Evolutionary conservation across 1,139 yeast genomes (phyloP).

Genomic region (Candida buenavistaensis): DNA sequence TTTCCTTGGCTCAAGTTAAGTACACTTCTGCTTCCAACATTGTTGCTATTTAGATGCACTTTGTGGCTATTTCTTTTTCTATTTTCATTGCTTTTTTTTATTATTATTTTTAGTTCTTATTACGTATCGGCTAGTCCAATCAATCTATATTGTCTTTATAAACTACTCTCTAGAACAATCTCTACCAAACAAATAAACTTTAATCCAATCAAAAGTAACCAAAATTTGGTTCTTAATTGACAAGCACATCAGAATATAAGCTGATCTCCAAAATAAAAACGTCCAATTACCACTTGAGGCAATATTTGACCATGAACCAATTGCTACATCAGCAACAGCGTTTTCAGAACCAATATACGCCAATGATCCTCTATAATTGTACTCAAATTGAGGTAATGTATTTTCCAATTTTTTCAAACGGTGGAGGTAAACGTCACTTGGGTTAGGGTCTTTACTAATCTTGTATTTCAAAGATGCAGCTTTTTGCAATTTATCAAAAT

Average conservation of each 20-base stretch:
- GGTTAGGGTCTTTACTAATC: slow-evolving; percentile 27
- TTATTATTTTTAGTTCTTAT: neutral
- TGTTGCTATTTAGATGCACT: slow-evolving; percentile 6
- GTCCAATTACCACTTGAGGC: slow-evolving; percentile 85
- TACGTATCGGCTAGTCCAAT: too few relatives aligned
- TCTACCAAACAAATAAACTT: slow-evolving; percentile 84
- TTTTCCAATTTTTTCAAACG: slow-evolving; percentile 38
- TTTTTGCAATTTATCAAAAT: slow-evolving; percentile 68
- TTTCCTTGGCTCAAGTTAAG: slow-evolving; percentile 28
- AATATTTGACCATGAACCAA: slow-evolving; percentile 81
- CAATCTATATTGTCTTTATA: too few relatives aligned
- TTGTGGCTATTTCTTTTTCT: neutral
- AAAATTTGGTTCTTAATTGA: slow-evolving; percentile 82
- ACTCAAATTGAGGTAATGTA: slow-evolving; percentile 58
- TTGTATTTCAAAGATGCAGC: slow-evolving; percentile 58
- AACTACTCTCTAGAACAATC: slow-evolving; percentile 61
- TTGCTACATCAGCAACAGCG: slow-evolving; percentile 88
- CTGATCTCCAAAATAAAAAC: slow-evolving; percentile 90
- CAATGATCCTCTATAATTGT: slow-evolving; percentile 68
- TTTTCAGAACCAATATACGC: slow-evolving; percentile 85
- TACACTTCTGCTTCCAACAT: slow-evolving; percentile 16
- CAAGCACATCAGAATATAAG: slow-evolving; percentile 88
- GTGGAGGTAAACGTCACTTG: slow-evolving; percentile 37
- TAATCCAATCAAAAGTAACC: slow-evolving; percentile 84
- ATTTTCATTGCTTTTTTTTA: neutral